Percentiles rank a stretch among this genome's conserved stretches.
Conservation (phyloP, 169 alveolate species). For the Cryptosporidium meleagridis region DNA sequence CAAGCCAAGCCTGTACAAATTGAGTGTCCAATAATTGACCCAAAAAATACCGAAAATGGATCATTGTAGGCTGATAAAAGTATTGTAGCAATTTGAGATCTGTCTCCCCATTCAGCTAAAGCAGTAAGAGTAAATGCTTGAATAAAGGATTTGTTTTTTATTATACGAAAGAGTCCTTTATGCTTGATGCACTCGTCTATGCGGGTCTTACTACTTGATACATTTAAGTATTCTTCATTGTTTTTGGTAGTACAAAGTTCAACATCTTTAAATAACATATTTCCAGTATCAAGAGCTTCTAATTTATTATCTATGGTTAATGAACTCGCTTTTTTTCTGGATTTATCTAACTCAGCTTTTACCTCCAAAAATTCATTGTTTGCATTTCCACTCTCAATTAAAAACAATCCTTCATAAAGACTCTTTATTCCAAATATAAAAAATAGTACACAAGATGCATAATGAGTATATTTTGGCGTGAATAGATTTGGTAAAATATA, state of each 20-base stretch:
- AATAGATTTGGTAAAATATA: slow-evolving; percentile 71
- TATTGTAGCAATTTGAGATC: slow-evolving; percentile 79
- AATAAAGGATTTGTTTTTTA: slow-evolving; percentile 53
- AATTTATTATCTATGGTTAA: slow-evolving; percentile 3
- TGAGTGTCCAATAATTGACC: slow-evolving; percentile 78
- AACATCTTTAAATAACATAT: slow-evolving; percentile 33
- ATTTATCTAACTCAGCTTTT: slow-evolving; percentile 46
- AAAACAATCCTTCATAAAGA: slow-evolving; percentile 75
- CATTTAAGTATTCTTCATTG: not conserved
- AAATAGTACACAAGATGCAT: slow-evolving; percentile 75
- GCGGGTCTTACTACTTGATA: not conserved
- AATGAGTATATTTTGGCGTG: slow-evolving; percentile 70
- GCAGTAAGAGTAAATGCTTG: slow-evolving; percentile 74
- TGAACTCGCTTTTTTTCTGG: slow-evolving; percentile 3
- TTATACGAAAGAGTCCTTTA: not conserved
- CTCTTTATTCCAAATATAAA: slow-evolving; percentile 73
- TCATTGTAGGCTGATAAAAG: slow-evolving; percentile 77
- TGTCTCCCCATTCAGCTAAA: slow-evolving; percentile 83
- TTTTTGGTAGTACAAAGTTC: slow-evolving; percentile 10
- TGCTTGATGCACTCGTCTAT: slow-evolving; percentile 8
- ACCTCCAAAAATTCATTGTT: slow-evolving; percentile 60
- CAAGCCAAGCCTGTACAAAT: slow-evolving; percentile 77
- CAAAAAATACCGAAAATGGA: slow-evolving; percentile 77
- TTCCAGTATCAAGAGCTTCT: slow-evolving; percentile 22
- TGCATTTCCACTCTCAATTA: slow-evolving; percentile 43